Conservation (phyloP, 306 rosid species). For the Pachyrhizus erosus region DNA sequence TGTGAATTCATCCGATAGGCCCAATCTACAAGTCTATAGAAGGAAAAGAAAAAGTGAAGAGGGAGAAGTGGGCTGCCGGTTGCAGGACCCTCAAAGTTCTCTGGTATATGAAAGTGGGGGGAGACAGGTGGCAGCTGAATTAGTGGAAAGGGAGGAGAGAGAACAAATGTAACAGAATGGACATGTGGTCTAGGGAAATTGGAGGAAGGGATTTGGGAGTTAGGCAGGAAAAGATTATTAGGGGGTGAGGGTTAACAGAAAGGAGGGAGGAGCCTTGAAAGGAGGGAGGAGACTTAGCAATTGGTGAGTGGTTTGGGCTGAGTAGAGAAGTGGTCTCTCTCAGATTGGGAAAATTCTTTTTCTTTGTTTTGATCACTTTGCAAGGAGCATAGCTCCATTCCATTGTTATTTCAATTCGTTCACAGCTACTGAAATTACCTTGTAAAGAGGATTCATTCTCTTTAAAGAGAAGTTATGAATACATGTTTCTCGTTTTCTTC, state of each 20-base stretch:
- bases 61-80: not conserved
- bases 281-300: not conserved
- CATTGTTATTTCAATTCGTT: not conserved
- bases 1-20: not conserved
- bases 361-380: not conserved
- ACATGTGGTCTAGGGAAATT: not conserved
- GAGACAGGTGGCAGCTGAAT: not conserved
- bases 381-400: not conserved
- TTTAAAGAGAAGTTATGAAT: not conserved
- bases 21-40: not conserved
- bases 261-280: not conserved
- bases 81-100: not conserved
- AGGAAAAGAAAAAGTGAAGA: not conserved
- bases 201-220: not conserved
- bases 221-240: not conserved
- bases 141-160: not conserved
- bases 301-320: not conserved
- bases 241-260: not conserved
- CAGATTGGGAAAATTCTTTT: not conserved
- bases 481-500: not conserved
- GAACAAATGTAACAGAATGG: not conserved
- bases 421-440: not conserved
- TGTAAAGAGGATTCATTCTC: not conserved
- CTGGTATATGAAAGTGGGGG: not conserved
- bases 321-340: not conserved